Conservation (phyloP, 192 early-diverging fungal species). For the Dissophora globulifera region DNA sequence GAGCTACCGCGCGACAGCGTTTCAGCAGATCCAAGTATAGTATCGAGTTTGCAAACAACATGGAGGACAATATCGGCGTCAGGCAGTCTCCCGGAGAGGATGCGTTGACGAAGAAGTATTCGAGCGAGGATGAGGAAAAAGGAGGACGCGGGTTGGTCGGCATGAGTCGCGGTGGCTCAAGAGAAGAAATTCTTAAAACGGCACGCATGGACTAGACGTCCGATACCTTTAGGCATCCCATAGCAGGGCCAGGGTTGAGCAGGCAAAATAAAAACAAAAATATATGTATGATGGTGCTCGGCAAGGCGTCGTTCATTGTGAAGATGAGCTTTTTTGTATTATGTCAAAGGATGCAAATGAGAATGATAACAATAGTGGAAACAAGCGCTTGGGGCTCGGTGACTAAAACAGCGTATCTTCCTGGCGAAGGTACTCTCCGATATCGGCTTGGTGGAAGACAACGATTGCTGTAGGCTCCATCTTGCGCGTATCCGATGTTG, state of each 20-base stretch:
- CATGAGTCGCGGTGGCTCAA: not conserved
- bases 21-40: conserved; percentile 21
- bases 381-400: too few species aligned
- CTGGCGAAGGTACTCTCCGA: conserved; percentile 93
- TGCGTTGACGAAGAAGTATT: conserved; percentile 8
- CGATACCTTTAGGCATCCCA: too few species aligned
- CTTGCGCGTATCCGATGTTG: conserved; percentile 91
- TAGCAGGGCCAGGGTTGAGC: not conserved
- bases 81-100: conserved; percentile 3
- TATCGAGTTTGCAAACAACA: conserved; percentile 10
- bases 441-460: conserved; percentile 97
- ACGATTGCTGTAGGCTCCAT: conserved; percentile 94
- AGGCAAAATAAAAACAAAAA: not conserved
- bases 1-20: not conserved
- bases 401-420: conserved; percentile 80
- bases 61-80: not conserved
- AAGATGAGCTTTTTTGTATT: too few species aligned
- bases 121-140: not conserved
- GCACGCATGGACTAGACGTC: too few species aligned
- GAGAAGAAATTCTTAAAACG: conserved; percentile 21
- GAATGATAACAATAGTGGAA: not conserved
- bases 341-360: not conserved
- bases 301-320: too few species aligned
- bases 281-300: too few species aligned
- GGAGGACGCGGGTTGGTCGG: not conserved